Conservation (phyloP, 2,329 filamentous ascomycete species). For the Penicillium italicum region DNA sequence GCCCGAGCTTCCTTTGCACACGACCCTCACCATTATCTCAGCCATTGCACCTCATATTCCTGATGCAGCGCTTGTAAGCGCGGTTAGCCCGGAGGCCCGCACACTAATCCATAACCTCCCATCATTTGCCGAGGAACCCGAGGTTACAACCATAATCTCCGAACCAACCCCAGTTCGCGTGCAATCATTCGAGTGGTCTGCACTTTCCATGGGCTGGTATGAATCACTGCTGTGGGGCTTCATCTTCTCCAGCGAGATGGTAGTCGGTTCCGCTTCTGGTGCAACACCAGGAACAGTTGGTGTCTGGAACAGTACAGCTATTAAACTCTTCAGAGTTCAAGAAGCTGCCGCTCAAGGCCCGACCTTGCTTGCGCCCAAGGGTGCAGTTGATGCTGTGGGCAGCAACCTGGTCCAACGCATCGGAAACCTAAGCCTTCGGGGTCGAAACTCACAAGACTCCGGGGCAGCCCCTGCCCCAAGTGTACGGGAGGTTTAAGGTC, state of each 20-base stretch:
- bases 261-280: slow-evolving; percentile 47
- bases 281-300: slow-evolving; percentile 77
- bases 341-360: slow-evolving; percentile 77
- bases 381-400: slow-evolving; percentile 89
- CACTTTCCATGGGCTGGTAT: slow-evolving; percentile 88
- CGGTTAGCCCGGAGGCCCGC: slow-evolving; percentile 39
- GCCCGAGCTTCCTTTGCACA: slow-evolving; percentile 85
- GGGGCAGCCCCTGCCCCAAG: slow-evolving; percentile 32
- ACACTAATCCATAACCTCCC: slow-evolving; percentile 44
- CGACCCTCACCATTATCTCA: slow-evolving; percentile 72
- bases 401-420: slow-evolving; percentile 85
- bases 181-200: slow-evolving; percentile 92
- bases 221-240: slow-evolving; percentile 92
- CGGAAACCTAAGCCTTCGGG: slow-evolving; percentile 67
- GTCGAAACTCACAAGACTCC: slow-evolving; percentile 29
- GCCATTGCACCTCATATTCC: slow-evolving; percentile 51
- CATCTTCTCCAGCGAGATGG: slow-evolving; percentile 86
- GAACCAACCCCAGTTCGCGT: slow-evolving; percentile 72
- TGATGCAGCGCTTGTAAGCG: slow-evolving; percentile 44
- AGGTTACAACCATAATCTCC: slow-evolving; percentile 62
- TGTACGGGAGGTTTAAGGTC: slow-evolving; percentile 36
- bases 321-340: slow-evolving; percentile 86
- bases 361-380: slow-evolving; percentile 76
- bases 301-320: slow-evolving; percentile 86
- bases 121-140: slow-evolving; percentile 48